Evolutionary conservation across 2,329 filamentous ascomycete genomes (phyloP), one percentile per base, ranked within the genome.

Genomic region (Orbilia brochopaga): DNA sequence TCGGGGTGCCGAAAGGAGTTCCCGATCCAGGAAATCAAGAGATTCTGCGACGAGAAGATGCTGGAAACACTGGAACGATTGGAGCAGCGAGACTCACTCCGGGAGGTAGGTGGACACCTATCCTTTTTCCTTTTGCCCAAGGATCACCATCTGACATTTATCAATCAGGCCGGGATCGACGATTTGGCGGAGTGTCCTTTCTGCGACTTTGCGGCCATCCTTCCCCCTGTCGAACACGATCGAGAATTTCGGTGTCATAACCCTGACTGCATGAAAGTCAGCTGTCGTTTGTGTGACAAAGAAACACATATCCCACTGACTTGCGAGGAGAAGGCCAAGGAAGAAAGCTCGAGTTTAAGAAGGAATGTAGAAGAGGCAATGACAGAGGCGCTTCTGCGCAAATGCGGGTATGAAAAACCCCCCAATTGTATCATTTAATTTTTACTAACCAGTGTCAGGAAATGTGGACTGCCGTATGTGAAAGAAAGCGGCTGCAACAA

Each of bases 401-500:
- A 82, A 27, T 96, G 91, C 82, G 91, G 90, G 74, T 77, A 69
- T 48, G 74, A 74, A 23, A n/a, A 8, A 21, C 32, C 27, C 24
- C 21, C 24, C 11, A 46, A n/a, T 3, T 11, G 50, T 32, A 42
- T 42, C n/a, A 30, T n/a, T 55, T 21, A 44, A 53, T 74, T 17
- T 48, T 24, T 6, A 32, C 19, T 37, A 15, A 8, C 37, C 19
- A n/a, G n/a, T n/a, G n/a, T 59, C 78, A 82, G 66, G 73, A 82
- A 81, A 73, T 88, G 89, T 79, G 81, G 83, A n/a, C 85, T 86
- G n/a, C 86, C 87, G 0, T 94, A 93, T 76, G 84, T 95, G 78
- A 96, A 95, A 77, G 85, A 88, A 37, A 78, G 81, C 32, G 91
- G 91, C 1, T 96, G 91, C 81, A 95, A 95, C 80, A 92, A 92